Conservation (phyloP, 257 asterid species). For the Eucommia ulmoides region DNA sequence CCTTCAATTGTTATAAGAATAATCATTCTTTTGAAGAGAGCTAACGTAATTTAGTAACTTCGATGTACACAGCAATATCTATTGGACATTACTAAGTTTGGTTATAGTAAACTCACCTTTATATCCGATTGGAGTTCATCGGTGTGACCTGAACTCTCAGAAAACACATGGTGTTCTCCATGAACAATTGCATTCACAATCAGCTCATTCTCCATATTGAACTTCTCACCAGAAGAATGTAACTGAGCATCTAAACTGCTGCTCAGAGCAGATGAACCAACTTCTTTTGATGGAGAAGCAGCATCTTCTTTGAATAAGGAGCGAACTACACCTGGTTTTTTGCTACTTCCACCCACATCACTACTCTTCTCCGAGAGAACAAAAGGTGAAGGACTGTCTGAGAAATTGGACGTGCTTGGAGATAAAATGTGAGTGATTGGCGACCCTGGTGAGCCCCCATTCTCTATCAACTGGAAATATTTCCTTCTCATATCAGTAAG, state of each 20-base stretch:
- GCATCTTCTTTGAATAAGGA: constrained; percentile 44
- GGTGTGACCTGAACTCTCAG: constrained; percentile 20
- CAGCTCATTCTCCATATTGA: constrained; percentile 59
- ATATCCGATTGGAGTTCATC: constrained; percentile 22
- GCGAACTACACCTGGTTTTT: constrained; percentile 52
- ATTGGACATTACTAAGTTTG: no score
- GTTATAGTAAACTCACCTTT: constrained; percentile 46
- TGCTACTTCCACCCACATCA: constrained; percentile 24
- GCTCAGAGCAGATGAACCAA: constrained; percentile 19
- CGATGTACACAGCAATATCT: no score
- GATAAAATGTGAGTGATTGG: constrained; percentile 25
- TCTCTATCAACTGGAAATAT: constrained; percentile 45
- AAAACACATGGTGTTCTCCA: constrained; percentile 42
- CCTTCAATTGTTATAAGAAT: no score
- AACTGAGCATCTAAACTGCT: neutral
- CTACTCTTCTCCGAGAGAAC: constrained; percentile 24
- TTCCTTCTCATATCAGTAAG: constrained; percentile 44
- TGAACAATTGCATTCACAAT: constrained; percentile 85
- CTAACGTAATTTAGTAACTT: no score
- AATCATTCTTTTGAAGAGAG: no score
- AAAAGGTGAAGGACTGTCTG: constrained; percentile 21
- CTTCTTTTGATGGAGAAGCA: constrained; percentile 13
- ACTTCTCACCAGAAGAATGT: constrained; percentile 21
- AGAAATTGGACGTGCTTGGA: constrained; percentile 18
- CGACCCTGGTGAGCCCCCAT: constrained; percentile 32